Evolutionary conservation across 495 filamentous ascomycete genomes (phyloP).

Genomic region (Penicillium crystallinum): DNA sequence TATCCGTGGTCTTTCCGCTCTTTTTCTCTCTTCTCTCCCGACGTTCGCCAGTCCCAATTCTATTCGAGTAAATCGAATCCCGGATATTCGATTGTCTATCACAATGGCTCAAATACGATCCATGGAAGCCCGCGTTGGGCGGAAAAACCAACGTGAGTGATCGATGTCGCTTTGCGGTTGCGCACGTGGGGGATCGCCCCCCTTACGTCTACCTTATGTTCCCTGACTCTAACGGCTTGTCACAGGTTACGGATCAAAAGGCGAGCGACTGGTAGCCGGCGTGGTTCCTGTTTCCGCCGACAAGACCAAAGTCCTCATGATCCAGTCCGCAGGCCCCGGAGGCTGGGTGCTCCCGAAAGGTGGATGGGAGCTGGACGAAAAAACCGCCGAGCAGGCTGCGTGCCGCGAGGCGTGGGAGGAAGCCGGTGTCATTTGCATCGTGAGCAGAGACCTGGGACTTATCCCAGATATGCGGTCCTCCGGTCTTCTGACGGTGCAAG

Average conservation of each 20-base stretch:
- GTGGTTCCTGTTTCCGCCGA: constrained; percentile 77
- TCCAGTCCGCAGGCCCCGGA: constrained; percentile 80
- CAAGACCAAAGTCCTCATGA: constrained; percentile 79
- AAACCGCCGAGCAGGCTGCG: constrained; percentile 60
- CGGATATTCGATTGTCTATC: constrained; percentile 11
- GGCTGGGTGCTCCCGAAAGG: constrained; percentile 98
- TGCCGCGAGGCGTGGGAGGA: constrained; percentile 95
- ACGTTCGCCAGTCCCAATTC: neutral
- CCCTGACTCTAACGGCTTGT: constrained; percentile 9
- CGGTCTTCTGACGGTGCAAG: constrained; percentile 51
- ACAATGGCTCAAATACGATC: constrained; percentile 59
- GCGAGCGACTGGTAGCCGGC: constrained; percentile 92
- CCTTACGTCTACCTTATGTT: neutral
- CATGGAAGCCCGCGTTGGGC: constrained; percentile 73
- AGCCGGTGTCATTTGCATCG: constrained; percentile 79
- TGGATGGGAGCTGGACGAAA: constrained; percentile 94
- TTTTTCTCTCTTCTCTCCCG: constrained; percentile 17
- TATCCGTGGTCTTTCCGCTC: constrained; percentile 1
- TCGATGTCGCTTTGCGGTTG: constrained; percentile 9
- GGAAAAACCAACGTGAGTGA: constrained; percentile 74
- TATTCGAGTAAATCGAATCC: constrained; percentile 2
- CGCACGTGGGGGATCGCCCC: constrained; percentile 15
- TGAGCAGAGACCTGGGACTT: constrained; percentile 76
- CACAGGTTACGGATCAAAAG: constrained; percentile 82
- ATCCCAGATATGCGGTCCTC: constrained; percentile 73